A percentile compares a stretch with the other conserved stretches of the same genome.
phyloP scores from a whole-genome alignment of 805 yeast species.

The Tetrapisispora arboricola region DNA sequence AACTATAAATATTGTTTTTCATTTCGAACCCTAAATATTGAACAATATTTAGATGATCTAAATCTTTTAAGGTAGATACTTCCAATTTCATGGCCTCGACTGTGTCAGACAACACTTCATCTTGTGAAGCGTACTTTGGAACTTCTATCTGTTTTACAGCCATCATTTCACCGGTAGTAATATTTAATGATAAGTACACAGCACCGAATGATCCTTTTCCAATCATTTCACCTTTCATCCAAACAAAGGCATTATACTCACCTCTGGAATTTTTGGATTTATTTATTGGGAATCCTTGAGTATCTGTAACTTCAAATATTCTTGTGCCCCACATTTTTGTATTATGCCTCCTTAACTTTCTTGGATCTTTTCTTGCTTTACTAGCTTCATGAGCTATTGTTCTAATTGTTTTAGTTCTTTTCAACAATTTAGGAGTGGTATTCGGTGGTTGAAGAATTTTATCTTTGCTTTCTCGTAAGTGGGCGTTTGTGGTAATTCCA shows the following conservation, averaged over 20 bases:
- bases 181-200: conserved; percentile 83
- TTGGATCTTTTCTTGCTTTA: conserved; percentile 39
- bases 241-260: conserved; percentile 75
- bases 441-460: not conserved
- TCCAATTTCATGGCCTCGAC: conserved; percentile 81
- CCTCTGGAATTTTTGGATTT: conserved; percentile 57
- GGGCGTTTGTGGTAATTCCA: not conserved
- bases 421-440: conserved; percentile 22
- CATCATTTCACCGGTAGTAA: conserved; percentile 96
- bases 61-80: conserved; percentile 85
- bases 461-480: not conserved
- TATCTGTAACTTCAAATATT: conserved; percentile 81
- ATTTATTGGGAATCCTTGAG: conserved; percentile 55
- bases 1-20: conserved; percentile 58
- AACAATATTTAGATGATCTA: conserved; percentile 89
- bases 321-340: conserved; percentile 98
- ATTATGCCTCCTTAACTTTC: conserved; percentile 52
- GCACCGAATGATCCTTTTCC: conserved; percentile 97
- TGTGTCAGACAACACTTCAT: conserved; percentile 44
- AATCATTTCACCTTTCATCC: conserved; percentile 95
- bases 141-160: conserved; percentile 93
- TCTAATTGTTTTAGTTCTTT: conserved; percentile 83
- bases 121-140: conserved; percentile 35
- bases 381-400: conserved; percentile 88
- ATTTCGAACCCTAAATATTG: conserved; percentile 93